A percentile compares a stretch with the other conserved stretches of the same genome.
Evolutionary conservation across 768 basidiomycete species (phyloP).

Genomic region (Sporobolomyces phaffii): DNA sequence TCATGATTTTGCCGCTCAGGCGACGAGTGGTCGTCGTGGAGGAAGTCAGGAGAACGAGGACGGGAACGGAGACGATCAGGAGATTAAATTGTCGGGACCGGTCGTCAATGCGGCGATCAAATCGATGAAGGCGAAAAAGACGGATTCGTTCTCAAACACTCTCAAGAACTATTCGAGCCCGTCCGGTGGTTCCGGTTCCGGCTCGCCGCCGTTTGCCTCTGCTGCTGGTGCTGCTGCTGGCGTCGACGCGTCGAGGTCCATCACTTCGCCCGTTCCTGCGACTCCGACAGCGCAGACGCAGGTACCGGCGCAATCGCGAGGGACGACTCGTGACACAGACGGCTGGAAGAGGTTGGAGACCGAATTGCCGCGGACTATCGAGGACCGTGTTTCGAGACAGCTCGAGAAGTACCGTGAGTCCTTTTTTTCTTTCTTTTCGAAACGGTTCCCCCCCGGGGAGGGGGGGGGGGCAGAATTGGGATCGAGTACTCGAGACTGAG

Average conservation of each 20-base stretch:
- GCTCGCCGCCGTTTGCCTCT: not conserved
- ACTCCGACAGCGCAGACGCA: not conserved
- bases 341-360: no score
- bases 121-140: conserved; percentile 8
- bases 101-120: conserved; percentile 15
- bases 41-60: not conserved
- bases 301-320: no score
- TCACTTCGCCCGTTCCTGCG: not conserved
- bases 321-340: no score
- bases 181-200: not conserved
- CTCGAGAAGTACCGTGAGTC: conserved; percentile 80
- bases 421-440: no score
- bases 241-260: not conserved
- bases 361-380: conserved; percentile 67
- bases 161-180: not conserved
- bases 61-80: not conserved
- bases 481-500: no score
- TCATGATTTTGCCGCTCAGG: not conserved
- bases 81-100: conserved; percentile 7
- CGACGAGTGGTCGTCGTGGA: not conserved
- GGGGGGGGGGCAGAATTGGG: no score
- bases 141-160: not conserved
- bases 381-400: conserved; percentile 73
- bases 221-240: no score
- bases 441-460: no score